phyloP scores from a whole-genome alignment of 108 stramenopile species.

The Cylindrotheca fusiformis region DNA sequence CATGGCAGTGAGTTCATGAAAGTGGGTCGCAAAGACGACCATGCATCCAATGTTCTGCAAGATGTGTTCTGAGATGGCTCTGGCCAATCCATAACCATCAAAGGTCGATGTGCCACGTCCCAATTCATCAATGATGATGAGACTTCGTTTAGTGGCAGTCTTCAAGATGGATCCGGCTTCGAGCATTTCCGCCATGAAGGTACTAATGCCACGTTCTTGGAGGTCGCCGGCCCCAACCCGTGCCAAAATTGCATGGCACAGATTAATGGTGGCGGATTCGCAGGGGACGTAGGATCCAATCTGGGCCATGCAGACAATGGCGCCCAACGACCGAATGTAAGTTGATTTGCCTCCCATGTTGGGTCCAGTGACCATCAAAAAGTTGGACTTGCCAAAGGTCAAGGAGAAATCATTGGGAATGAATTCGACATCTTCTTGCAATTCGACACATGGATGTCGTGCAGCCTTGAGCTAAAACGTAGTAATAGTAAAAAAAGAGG shows the following conservation, averaged over 20 bases:
- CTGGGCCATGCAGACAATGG: conserved; percentile 95
- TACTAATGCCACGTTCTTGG: conserved; percentile 93
- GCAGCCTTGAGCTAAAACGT: conserved; percentile 56
- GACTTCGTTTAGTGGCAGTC: conserved; percentile 80
- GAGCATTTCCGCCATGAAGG: conserved; percentile 99
- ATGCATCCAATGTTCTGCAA: conserved; percentile 73
- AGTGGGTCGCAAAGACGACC: conserved; percentile 98
- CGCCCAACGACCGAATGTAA: conserved; percentile 94
- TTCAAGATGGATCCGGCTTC: conserved; percentile 92
- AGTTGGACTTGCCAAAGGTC: conserved; percentile 58
- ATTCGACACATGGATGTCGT: conserved; percentile 97
- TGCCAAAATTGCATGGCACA: conserved; percentile 89
- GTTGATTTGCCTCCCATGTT: conserved; percentile 92
- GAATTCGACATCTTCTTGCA: conserved; percentile 87
- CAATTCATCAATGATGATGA: conserved; percentile 98
- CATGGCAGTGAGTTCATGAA: conserved; percentile 93
- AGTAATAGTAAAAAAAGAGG: not conserved
- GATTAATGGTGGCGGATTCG: conserved; percentile 78
- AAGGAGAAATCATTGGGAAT: conserved; percentile 94
- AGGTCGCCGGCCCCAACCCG: conserved; percentile 96
- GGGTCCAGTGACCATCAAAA: conserved; percentile 94
- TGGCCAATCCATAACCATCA: conserved; percentile 97
- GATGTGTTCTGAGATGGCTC: conserved; percentile 94
- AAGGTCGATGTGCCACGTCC: conserved; percentile 97
- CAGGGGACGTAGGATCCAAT: conserved; percentile 91